Evolutionary conservation across 148 eudicot species (phyloP).

Genomic region (Nepenthes mirabilis): DNA sequence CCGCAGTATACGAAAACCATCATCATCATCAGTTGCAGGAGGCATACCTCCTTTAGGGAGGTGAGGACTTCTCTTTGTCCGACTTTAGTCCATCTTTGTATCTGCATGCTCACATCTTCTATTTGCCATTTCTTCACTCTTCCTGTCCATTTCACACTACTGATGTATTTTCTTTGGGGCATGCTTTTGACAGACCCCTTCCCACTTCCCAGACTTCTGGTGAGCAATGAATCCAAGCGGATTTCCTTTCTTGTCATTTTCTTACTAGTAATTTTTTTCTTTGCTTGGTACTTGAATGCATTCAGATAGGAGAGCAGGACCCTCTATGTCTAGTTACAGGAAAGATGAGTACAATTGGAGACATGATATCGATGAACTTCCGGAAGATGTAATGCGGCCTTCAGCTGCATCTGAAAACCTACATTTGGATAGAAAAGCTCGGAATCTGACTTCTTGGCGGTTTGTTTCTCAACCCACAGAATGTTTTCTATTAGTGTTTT

Average conservation of each 20-base stretch:
- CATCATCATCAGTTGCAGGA: slow-evolving; percentile 39
- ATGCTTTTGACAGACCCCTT: slow-evolving; percentile 42
- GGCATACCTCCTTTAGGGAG: not conserved
- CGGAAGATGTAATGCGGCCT: slow-evolving; percentile 69
- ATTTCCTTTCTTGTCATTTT: not conserved
- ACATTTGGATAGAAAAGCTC: slow-evolving; percentile 91
- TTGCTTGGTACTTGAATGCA: slow-evolving; percentile 6
- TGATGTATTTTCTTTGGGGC: slow-evolving; percentile 1
- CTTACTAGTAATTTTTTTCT: not conserved
- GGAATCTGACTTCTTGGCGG: slow-evolving; percentile 91
- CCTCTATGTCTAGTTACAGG: slow-evolving; percentile 63
- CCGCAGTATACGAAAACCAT: slow-evolving; percentile 53
- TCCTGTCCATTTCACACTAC: slow-evolving; percentile 16
- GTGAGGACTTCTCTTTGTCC: slow-evolving; percentile 11
- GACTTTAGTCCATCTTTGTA: slow-evolving; percentile 9
- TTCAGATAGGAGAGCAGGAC: slow-evolving; percentile 73
- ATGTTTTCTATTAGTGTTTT: too few relatives aligned
- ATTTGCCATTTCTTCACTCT: not conserved
- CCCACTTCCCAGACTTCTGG: slow-evolving; percentile 77
- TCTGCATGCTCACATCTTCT: not conserved
- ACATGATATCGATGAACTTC: slow-evolving; percentile 60
- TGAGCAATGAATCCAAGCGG: slow-evolving; percentile 13
- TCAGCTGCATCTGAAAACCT: slow-evolving; percentile 86
- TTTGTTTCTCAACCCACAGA: slow-evolving; percentile 14
- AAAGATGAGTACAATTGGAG: slow-evolving; percentile 86